Evolutionary conservation across 306 rosid species (phyloP), one percentile per base, ranked within the genome.

Genomic region (Arachis stenosperma): DNA sequence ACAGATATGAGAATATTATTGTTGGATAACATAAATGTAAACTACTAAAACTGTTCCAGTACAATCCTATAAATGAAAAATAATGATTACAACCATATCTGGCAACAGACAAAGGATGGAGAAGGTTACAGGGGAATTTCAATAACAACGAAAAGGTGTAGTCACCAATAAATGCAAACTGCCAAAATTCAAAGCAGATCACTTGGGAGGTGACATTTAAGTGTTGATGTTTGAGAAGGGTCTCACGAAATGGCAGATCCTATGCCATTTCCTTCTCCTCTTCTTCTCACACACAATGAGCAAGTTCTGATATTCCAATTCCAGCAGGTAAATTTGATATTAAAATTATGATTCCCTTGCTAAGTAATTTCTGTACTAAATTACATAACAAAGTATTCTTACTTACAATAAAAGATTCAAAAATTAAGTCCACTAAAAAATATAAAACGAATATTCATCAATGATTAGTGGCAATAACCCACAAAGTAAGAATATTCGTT

Each of bases 251-350:
- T 76, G 77, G 67, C 74, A 76, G 72, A 80, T 73, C 22, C 67
- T 69, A 72, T 68, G 84, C 75, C 77, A 76, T 57, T 76, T 76
- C 82, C 67, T 53, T 72, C 79, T n/a, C 80, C 87, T 75, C 74
- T 59, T 59, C 77, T 74, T 76, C 79, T 72, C 81, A 55, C 17
- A 56, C 64, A 59, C 55, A 36, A 65, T 54, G 64, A 72, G 51
- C 56, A 61, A 81, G 65, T 59, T 67, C 8, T 15, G 39, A 48
- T 11, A 44, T 44, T 42, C 17, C 46, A 42, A 78, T 54, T 57
- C 47, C 37, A 65, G 55, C 64, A 59, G 67, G 57, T 56, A 61
- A 77, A 42, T 42, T 42, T 42, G 46, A 6, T 42, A 42, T 42
- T 6, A 42, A 15, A 39, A 27, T 47, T 47, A 62, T 55, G 33